A percentile compares a stretch with the other conserved stretches of the same genome.
These are phyloP conservation scores for Raphidocelis subcapitata DNA, from an alignment of 139 green algal genomes.

Conservation along the genomic window DNA sequence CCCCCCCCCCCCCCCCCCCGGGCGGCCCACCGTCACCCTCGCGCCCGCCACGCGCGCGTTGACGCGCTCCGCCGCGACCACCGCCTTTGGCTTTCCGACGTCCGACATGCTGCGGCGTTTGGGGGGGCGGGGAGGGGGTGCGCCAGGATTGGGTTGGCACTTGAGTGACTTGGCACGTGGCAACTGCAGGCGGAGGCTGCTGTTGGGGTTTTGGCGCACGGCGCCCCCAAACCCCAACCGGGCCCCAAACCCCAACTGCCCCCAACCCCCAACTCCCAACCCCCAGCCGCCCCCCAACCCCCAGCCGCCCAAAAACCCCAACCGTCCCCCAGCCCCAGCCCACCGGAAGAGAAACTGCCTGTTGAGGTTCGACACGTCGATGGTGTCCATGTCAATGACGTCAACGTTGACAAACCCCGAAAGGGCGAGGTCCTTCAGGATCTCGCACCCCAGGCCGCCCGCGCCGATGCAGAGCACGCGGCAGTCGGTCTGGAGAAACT, in stretches of 20 bases:
- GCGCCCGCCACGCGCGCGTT: slow-evolving; percentile 81
- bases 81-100: slow-evolving; percentile 93
- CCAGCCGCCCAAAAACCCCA: too few species aligned
- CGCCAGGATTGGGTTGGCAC: too few species aligned
- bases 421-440: slow-evolving; percentile 98
- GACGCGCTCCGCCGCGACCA: slow-evolving; percentile 84
- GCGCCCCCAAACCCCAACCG: too few species aligned
- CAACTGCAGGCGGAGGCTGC: too few species aligned
- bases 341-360: slow-evolving; percentile 98
- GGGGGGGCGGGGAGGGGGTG: background rate
- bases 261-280: too few species aligned
- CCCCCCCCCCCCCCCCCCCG: too few species aligned
- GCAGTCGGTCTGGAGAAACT: slow-evolving; percentile 66
- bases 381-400: slow-evolving; percentile 99
- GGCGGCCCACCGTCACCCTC: slow-evolving; percentile 66
- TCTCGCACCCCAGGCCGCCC: slow-evolving; percentile 97
- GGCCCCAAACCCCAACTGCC: too few species aligned
- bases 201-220: too few species aligned
- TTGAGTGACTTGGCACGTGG: too few species aligned
- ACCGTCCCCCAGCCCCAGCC: background rate
- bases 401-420: slow-evolving; percentile 95
- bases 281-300: too few species aligned
- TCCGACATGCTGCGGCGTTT: slow-evolving; percentile 72
- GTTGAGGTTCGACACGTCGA: slow-evolving; percentile 99
- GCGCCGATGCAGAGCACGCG: slow-evolving; percentile 90